Evolutionary conservation across 805 yeast species (phyloP).

Genomic region (Candida insectorum): DNA sequence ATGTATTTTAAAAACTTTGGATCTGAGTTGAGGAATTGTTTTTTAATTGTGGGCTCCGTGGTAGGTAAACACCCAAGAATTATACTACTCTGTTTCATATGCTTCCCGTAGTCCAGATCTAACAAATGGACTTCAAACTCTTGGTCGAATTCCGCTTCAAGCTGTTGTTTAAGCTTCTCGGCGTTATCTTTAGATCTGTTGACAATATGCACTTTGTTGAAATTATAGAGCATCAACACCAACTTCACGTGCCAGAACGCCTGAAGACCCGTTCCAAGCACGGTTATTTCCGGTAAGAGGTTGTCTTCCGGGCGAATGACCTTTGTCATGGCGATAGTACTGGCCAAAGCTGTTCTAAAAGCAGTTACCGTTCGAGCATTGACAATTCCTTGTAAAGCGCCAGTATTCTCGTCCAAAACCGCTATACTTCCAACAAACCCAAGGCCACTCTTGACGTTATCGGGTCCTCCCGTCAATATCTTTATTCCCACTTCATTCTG

Average conservation of each 20-base stretch:
- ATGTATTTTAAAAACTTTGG: conserved; percentile 34
- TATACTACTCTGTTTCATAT: conserved; percentile 34
- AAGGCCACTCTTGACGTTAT: conserved; percentile 25
- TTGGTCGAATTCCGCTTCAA: conserved; percentile 25
- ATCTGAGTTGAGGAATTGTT: conserved; percentile 27
- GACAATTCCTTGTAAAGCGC: conserved; percentile 49
- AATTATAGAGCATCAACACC: conserved; percentile 35
- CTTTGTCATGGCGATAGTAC: conserved; percentile 45
- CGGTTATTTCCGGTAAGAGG: conserved; percentile 27
- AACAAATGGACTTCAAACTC: conserved; percentile 11
- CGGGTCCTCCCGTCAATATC: conserved; percentile 52
- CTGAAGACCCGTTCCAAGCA: conserved; percentile 63
- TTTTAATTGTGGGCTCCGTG: conserved; percentile 43
- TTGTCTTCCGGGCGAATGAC: conserved; percentile 20
- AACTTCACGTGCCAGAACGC: conserved; percentile 60
- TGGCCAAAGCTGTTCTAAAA: conserved; percentile 62
- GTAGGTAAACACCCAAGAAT: conserved; percentile 63
- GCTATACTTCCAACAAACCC: conserved; percentile 61
- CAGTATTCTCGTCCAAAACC: conserved; percentile 48
- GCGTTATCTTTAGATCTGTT: conserved; percentile 45
- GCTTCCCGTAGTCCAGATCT: background rate
- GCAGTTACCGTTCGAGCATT: conserved; percentile 62
- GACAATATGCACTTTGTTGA: conserved; percentile 40
- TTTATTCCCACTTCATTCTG: conserved; percentile 54
- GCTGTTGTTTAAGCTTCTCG: conserved; percentile 18